A percentile compares a stretch with the other conserved stretches of the same genome.
Conservation (phyloP, 768 basidiomycete genomes). For the Tephrocybe sp. region DNA sequence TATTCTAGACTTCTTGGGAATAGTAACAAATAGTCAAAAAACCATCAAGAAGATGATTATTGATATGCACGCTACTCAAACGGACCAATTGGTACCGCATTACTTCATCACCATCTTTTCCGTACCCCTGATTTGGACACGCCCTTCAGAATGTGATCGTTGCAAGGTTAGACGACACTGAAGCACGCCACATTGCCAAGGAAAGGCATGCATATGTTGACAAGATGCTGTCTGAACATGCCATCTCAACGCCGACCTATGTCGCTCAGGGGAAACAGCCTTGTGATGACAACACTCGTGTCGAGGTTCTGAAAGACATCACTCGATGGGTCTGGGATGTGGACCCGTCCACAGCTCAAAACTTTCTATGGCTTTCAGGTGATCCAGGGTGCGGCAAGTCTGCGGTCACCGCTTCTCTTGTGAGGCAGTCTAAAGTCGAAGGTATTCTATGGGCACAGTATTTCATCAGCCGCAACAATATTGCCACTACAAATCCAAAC, state of each 20-base stretch:
- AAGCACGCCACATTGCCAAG: not conserved
- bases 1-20: no score
- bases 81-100: no score
- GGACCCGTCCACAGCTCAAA: not conserved
- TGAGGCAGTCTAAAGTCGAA: slow-evolving; percentile 6
- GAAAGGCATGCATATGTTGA: not conserved
- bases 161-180: not conserved
- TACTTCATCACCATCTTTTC: no score
- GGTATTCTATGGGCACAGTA: slow-evolving; percentile 15
- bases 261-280: slow-evolving; percentile 16
- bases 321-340: slow-evolving; percentile 12
- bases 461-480: slow-evolving; percentile 18
- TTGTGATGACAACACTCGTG: slow-evolving; percentile 15
- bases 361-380: slow-evolving; percentile 20
- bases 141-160: no score
- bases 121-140: no score
- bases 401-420: slow-evolving; percentile 17
- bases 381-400: slow-evolving; percentile 19
- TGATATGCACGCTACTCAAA: no score
- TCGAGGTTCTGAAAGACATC: slow-evolving; percentile 10
- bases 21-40: no score
- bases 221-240: slow-evolving; percentile 3
- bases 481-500: slow-evolving; percentile 11
- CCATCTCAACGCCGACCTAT: slow-evolving; percentile 12
- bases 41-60: no score